Evolutionary conservation across 2,329 filamentous ascomycete species (phyloP).

Genomic region (Pseudonectria foliicola): DNA sequence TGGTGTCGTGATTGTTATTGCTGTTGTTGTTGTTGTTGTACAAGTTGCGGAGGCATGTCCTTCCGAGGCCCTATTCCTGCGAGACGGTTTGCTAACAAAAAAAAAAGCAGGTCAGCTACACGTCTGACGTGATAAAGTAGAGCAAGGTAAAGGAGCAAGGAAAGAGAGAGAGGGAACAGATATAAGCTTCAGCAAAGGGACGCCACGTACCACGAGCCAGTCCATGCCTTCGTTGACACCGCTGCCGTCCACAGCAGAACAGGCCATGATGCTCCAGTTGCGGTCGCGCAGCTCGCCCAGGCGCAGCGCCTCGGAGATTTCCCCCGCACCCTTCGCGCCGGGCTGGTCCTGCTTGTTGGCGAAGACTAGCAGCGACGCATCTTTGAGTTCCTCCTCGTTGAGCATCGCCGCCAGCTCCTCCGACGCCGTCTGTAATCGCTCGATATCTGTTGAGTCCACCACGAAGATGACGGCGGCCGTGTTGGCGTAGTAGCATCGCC

Average conservation of each 20-base stretch:
- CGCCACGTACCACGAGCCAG: constrained; percentile 74
- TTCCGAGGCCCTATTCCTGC: constrained; percentile 21
- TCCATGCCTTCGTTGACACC: constrained; percentile 98
- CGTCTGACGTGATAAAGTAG: neutral
- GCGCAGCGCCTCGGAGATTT: constrained; percentile 89
- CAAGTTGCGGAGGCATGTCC: constrained; percentile 17
- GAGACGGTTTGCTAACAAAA: constrained; percentile 28
- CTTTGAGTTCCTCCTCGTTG: constrained; percentile 92
- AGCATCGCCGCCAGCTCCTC: constrained; percentile 94
- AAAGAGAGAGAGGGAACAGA: neutral
- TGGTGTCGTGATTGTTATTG: constrained; percentile 15
- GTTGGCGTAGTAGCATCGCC: constrained; percentile 99
- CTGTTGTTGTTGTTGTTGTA: constrained; percentile 24
- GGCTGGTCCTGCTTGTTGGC: constrained; percentile 99
- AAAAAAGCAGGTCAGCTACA: constrained; percentile 3
- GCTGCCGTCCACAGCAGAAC: constrained; percentile 89
- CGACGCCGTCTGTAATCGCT: constrained; percentile 82
- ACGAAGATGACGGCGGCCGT: constrained; percentile 98
- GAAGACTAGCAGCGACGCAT: constrained; percentile 88
- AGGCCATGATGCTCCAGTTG: constrained; percentile 99
- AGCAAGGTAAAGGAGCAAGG: neutral
- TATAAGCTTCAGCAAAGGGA: neutral
- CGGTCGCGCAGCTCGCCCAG: constrained; percentile 87
- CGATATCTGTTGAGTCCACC: constrained; percentile 95
- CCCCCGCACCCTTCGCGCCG: constrained; percentile 89